Base-by-base conservation (phyloP, 495 filamentous ascomycete species). In the Choiromyces venosus region DNA sequence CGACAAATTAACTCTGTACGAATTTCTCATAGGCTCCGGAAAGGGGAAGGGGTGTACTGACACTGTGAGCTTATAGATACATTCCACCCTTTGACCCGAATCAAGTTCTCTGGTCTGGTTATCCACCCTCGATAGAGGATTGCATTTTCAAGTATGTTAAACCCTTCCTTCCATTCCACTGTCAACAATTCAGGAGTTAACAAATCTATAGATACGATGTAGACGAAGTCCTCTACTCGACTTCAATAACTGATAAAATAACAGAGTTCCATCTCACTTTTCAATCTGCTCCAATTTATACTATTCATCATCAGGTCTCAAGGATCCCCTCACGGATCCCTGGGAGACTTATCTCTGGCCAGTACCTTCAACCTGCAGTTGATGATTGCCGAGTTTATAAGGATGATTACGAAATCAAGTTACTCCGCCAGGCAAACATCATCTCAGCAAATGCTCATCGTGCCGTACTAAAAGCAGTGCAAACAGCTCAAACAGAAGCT, bases 371-470 rank as follows among this genome's bases (percentile, higher is more conserved):
- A 69, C 87, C 87, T 0, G 91, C 91, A 42, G 93, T 93, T 83
- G 86, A 93, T 82, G 84, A 86, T 40, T 88, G 88, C 4, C 88
- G 93, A 10, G 88, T 90, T 0, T 87, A 92, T 84, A 98, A 97
- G 82, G 88, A 89, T 65, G 85, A 87, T 36, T 90, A 94, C 79
- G 94, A 98, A 79, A 88, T 97, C 71, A 85, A 85, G 2, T 85
- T 93, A 81, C 91, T 97, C 74, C 88, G 89, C 21, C 86, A 89
- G 36, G 94, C 94, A 18, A 96, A 94, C 77, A 85, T 84, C 33
- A 87, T 97, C 44, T 91, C 92, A 18, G 89, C 86, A 2, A 83
- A 87, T 37, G 94, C 92, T 0, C 94, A 98, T 81, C 86, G 84
- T 36, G 85, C 85, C 14, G 88, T 96, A 12, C 85, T 95, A 1